phyloP scores from a whole-genome alignment of 768 basidiomycete genomes.

The Lyophyllum atratum region DNA sequence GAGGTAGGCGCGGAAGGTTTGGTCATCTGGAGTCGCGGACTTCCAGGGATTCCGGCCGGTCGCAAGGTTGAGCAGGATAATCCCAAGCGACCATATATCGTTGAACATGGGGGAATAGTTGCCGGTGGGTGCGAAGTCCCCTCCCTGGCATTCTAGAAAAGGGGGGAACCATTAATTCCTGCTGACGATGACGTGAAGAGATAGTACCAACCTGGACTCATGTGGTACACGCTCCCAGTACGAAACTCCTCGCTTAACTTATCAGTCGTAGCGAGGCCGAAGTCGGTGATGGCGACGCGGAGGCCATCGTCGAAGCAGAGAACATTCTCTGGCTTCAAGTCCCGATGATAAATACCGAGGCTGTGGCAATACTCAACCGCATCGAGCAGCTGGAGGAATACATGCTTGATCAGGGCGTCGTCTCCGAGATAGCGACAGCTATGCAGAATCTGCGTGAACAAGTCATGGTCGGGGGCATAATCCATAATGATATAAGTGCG shows the following conservation, averaged over 20 bases:
- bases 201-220: conserved; percentile 78
- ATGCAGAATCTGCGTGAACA: conserved; percentile 89
- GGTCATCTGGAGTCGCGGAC: conserved; percentile 82
- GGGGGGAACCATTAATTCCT: conserved; percentile 11
- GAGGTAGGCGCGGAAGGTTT: conserved; percentile 88
- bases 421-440: conserved; percentile 81
- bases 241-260: conserved; percentile 85
- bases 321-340: conserved; percentile 97
- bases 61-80: conserved; percentile 93
- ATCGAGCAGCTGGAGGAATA: conserved; percentile 93
- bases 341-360: conserved; percentile 92
- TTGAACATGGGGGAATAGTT: conserved; percentile 87
- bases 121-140: conserved; percentile 60
- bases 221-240: conserved; percentile 94
- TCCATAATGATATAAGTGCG: conserved; percentile 94
- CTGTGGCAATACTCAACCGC: conserved; percentile 93
- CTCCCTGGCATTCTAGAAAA: conserved; percentile 79
- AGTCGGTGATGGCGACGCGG: conserved; percentile 89
- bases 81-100: conserved; percentile 96
- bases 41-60: conserved; percentile 98
- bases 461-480: conserved; percentile 87
- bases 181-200: background rate
- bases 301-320: conserved; percentile 82
- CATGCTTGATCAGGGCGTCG: conserved; percentile 80
- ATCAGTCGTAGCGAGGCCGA: conserved; percentile 92